Percentiles rank a stretch among this genome's conserved stretches.
phyloP scores from a whole-genome alignment of 352 stramenopile species.

The Pelagophyceae sp. region DNA sequence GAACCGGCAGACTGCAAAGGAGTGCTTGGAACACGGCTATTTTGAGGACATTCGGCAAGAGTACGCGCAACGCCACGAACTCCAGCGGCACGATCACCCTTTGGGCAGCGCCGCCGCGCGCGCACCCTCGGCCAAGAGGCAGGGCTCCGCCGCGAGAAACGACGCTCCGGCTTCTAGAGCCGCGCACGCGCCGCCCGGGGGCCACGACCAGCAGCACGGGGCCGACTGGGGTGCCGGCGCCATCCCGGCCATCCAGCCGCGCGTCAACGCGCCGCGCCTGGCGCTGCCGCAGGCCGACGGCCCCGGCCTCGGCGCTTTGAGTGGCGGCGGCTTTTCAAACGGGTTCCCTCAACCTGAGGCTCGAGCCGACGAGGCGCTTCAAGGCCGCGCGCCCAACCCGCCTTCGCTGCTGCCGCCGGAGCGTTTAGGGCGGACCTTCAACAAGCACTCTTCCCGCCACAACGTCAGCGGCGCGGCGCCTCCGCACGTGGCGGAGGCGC shows the following conservation, averaged over 20 bases:
- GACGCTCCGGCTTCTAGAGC: background rate
- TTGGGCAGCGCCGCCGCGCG: background rate
- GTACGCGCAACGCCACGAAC: background rate
- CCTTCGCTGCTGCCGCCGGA: background rate
- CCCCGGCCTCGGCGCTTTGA: no score
- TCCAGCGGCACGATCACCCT: no score
- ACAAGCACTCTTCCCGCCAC: background rate
- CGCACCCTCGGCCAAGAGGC: background rate
- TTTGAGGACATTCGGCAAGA: conserved; percentile 52
- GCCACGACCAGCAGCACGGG: background rate
- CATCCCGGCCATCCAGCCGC: background rate
- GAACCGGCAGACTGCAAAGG: conserved; percentile 57
- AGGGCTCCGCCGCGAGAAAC: background rate
- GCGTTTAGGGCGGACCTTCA: conserved; percentile 1
- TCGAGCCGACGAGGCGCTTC: background rate
- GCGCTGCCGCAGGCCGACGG: background rate
- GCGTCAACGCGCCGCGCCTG: background rate
- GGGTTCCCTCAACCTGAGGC: background rate
- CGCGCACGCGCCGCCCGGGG: background rate
- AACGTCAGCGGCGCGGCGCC: background rate
- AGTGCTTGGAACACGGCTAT: conserved; percentile 70
- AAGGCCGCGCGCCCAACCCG: background rate
- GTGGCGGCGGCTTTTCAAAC: no score
- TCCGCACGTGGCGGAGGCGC: background rate
- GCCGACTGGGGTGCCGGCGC: no score